phyloP scores from a whole-genome alignment of 2,329 filamentous ascomycete species.

The Diaporthe caulivora region DNA sequence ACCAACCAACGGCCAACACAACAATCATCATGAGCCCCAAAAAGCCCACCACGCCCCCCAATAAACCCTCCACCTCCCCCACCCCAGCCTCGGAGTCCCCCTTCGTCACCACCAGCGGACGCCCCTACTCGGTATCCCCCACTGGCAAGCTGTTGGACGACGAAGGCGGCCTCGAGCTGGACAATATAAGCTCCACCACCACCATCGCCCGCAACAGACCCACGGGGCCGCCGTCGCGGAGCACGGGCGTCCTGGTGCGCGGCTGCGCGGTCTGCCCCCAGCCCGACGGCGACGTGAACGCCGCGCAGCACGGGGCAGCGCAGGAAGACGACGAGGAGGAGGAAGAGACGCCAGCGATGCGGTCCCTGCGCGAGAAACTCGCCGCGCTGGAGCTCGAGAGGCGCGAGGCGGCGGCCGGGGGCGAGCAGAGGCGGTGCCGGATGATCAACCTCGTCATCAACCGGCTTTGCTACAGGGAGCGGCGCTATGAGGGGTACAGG shows the following conservation, averaged over 20 bases:
- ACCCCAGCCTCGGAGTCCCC: background rate
- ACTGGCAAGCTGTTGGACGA: too few relatives aligned
- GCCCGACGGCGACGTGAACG: too few relatives aligned
- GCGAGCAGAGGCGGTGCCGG: too few relatives aligned
- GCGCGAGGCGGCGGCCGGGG: background rate
- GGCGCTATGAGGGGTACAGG: too few relatives aligned
- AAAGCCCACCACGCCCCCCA: too few relatives aligned
- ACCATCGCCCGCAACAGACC: background rate
- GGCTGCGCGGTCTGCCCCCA: background rate
- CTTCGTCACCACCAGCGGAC: background rate
- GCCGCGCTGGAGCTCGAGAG: background rate
- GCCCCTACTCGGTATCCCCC: background rate
- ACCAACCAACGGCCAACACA: background rate
- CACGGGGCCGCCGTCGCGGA: background rate
- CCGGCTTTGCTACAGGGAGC: too few relatives aligned
- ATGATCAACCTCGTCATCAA: background rate
- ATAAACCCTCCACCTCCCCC: background rate
- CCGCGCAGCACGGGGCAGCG: too few relatives aligned
- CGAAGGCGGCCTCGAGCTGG: background rate
- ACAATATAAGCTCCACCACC: background rate
- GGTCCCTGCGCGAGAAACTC: background rate
- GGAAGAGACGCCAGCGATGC: background rate
- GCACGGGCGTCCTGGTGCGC: background rate
- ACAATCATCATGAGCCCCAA: background rate
- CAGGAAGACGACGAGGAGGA: too few relatives aligned